Conservation (phyloP, 2,329 filamentous ascomycete genomes). For the Pleoardoris graminearum region DNA sequence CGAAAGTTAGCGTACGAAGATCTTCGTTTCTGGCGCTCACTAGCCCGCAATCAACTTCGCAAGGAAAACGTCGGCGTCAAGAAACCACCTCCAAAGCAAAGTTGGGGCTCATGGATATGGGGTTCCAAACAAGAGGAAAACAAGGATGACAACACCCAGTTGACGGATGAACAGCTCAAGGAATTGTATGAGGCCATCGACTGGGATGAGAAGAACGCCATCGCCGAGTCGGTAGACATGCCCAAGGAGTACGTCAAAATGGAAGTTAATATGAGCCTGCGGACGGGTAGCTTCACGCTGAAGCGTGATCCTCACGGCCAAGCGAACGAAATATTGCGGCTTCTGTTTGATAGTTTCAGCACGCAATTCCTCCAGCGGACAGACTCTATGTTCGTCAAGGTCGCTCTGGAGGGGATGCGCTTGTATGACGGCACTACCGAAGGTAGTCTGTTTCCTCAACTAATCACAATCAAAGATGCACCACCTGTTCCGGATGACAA, state of each 20-base stretch:
- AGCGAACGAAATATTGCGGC: constrained; percentile 77
- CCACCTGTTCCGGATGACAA: constrained; percentile 59
- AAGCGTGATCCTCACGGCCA: constrained; percentile 81
- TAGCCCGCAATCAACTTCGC: constrained; percentile 90
- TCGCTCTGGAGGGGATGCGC: constrained; percentile 88
- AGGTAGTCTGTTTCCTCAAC: constrained; percentile 88
- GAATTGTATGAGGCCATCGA: constrained; percentile 97
- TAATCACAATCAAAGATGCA: constrained; percentile 92
- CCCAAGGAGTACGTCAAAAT: constrained; percentile 91
- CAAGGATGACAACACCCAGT: constrained; percentile 76
- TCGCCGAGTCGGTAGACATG: constrained; percentile 84
- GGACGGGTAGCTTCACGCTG: constrained; percentile 93
- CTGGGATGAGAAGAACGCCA: constrained; percentile 93
- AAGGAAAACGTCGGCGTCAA: constrained; percentile 94
- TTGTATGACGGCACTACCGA: constrained; percentile 95
- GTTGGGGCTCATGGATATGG: constrained; percentile 93
- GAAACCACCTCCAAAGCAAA: constrained; percentile 74
- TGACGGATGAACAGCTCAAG: constrained; percentile 94
- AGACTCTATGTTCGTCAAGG: constrained; percentile 84
- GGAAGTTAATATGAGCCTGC: constrained; percentile 89
- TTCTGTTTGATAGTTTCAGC: constrained; percentile 94
- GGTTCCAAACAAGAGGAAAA: constrained; percentile 66
- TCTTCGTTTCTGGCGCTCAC: constrained; percentile 92
- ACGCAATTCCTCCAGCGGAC: constrained; percentile 87
- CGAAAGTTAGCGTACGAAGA: constrained; percentile 92